Evolutionary conservation across 148 eudicot species (phyloP), one percentile per base, ranked within the genome.

Genomic region (Persicaria tinctoria): DNA sequence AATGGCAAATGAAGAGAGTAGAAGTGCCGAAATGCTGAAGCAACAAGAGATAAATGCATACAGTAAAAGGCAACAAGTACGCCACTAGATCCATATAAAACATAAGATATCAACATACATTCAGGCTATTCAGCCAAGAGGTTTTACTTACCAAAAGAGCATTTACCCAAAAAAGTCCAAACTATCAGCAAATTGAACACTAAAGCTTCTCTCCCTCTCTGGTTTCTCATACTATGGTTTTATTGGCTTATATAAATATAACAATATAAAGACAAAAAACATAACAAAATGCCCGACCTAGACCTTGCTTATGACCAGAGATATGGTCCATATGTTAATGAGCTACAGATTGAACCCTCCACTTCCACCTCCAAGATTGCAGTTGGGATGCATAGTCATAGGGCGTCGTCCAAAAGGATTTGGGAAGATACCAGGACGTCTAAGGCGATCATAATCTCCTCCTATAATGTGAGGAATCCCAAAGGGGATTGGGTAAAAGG

Each of bases 361-460:
- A 32, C 41, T 32, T 32, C 41, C 41, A 32, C 41, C 41, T 32
- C 88, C 83, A 48, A 89, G 69, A 81, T 86, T 66, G 76, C 84
- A 83, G 47, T 60, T 76, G 23, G 76, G 78, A 72, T 80, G 60
- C 46, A 79, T 76, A 75, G 41, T 72, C 38, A 83, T 76, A 46
- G 78, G 56, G 46, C 27, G 3, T 7, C 79, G 74, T 38, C 84
- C 87, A 66, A 73, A 79, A 63, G 6, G 82, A 66, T 66, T 38
- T 59, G 71, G 85, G 73, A 59, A 78, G 4, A 69, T 10, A 47
- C 83, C 83, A 51, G 72, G 74, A 59, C 9, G 49, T 20, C 85
- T 86, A 13, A 50, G 46, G 1, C 76, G 70, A 74, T 91, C 93
- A 87, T 84, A 71, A 74, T 86, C 88, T 59, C 91, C 96, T 10